Evolutionary conservation across 768 basidiomycete genomes (phyloP).

Genomic region (Mycena polygramma): DNA sequence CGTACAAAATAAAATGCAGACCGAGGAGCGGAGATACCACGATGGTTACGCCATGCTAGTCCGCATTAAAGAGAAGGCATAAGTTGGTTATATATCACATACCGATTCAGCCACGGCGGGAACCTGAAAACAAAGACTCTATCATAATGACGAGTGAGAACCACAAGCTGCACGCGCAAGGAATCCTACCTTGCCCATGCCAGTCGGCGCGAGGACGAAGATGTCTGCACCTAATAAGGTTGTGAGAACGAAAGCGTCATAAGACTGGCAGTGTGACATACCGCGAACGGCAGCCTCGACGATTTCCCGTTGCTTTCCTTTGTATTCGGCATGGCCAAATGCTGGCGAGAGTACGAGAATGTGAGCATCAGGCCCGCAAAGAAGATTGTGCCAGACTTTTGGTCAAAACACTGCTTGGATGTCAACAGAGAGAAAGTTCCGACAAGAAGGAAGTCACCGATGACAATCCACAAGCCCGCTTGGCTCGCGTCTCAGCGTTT

Average conservation of each 20-base stretch:
- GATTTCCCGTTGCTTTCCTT: constrained; percentile 84
- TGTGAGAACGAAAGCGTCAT: background rate
- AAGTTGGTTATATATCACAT: constrained; percentile 19
- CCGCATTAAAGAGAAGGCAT: background rate
- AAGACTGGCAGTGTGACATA: constrained; percentile 39
- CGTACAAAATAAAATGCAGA: background rate
- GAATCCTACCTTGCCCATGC: constrained; percentile 83
- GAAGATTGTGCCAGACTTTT: constrained; percentile 12
- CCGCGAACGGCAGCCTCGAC: constrained; percentile 78
- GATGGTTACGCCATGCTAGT: constrained; percentile 76
- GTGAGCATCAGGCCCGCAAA: background rate
- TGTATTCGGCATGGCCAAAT: constrained; percentile 77
- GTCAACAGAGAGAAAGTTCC: background rate
- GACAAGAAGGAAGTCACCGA: constrained; percentile 27
- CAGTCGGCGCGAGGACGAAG: constrained; percentile 86
- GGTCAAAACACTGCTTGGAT: constrained; percentile 15
- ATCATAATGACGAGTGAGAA: background rate
- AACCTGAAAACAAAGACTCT: constrained; percentile 91
- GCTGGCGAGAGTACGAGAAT: constrained; percentile 53
- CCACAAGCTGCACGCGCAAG: constrained; percentile 6
- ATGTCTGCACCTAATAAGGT: constrained; percentile 72
- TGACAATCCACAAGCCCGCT: constrained; percentile 36
- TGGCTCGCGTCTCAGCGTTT: constrained; percentile 30
- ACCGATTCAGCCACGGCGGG: constrained; percentile 80
- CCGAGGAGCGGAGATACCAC: constrained; percentile 85